A percentile compares a stretch with the other conserved stretches of the same genome.
Conservation (phyloP, 305 asterid species). For the Fraxinus velutina region DNA sequence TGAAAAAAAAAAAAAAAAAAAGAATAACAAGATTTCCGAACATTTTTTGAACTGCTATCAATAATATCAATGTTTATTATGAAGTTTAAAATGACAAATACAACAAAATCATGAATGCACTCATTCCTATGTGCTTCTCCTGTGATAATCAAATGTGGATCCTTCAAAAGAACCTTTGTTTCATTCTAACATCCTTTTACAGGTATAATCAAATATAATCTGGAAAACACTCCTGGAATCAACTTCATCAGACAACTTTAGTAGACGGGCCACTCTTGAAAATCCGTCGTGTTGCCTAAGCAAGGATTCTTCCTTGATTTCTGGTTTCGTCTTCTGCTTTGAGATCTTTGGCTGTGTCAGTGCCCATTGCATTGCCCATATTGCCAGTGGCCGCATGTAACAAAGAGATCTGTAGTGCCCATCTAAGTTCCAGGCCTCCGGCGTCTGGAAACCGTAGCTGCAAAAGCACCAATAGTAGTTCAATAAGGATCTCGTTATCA, state of each 20-base stretch:
- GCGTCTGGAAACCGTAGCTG: constrained; percentile 89
- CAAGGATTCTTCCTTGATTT: constrained; percentile 52
- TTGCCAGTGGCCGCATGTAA: constrained; percentile 91
- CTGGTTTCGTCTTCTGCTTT: constrained; percentile 39
- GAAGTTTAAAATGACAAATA: neutral
- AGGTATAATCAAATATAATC: constrained; percentile 71
- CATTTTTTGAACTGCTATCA: neutral
- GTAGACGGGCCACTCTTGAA: constrained; percentile 68
- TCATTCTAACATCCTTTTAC: constrained; percentile 69
- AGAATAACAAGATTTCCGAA: neutral
- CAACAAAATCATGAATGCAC: neutral
- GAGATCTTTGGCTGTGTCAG: constrained; percentile 45
- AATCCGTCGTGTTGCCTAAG: constrained; percentile 71
- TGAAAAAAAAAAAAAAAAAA: neutral
- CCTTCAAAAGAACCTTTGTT: neutral
- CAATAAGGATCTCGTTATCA: neutral
- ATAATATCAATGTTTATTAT: neutral
- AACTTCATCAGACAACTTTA: constrained; percentile 57
- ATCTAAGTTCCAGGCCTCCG: constrained; percentile 78
- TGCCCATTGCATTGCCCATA: constrained; percentile 99
- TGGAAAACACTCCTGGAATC: constrained; percentile 68
- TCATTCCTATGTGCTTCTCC: neutral
- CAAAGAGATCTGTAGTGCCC: constrained; percentile 67
- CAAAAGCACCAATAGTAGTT: neutral
- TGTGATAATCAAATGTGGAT: neutral